These are phyloP conservation scores for Beauveria sp. DNA, from an alignment of 2,329 filamentous ascomycete genomes.

Conservation along the genomic window DNA sequence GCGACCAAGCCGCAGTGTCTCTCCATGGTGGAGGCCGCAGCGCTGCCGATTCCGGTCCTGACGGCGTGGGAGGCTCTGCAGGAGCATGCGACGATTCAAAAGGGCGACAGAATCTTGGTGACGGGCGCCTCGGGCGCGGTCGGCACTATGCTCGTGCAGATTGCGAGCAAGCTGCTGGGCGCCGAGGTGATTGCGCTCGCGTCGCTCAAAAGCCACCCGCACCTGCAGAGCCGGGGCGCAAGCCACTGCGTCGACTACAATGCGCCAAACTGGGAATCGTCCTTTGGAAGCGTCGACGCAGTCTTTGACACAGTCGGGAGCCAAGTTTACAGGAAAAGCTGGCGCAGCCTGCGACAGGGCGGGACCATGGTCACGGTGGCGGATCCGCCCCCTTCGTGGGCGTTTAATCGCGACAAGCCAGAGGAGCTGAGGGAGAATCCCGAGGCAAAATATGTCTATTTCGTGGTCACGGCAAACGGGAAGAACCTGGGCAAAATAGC, in stretches of 20 bases:
- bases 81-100: constrained; percentile 14
- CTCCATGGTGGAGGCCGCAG: constrained; percentile 20
- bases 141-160: constrained; percentile 22
- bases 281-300: constrained; percentile 18
- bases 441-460: constrained; percentile 21
- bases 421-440: constrained; percentile 16
- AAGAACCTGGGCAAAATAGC: constrained; percentile 16
- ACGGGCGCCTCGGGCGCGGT: constrained; percentile 26
- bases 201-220: constrained; percentile 14
- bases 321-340: constrained; percentile 20
- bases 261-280: constrained; percentile 16
- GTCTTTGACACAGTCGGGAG: constrained; percentile 27
- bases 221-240: constrained; percentile 17
- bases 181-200: constrained; percentile 23
- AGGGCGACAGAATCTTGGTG: constrained; percentile 18
- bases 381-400: constrained; percentile 27
- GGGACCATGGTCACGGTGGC: constrained; percentile 28
- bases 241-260: constrained; percentile 22
- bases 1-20: constrained; percentile 17
- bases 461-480: constrained; percentile 20
- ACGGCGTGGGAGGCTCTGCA: constrained; percentile 24
- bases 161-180: constrained; percentile 16
- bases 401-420: constrained; percentile 17
- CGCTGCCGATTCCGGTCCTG: constrained; percentile 24
- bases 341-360: constrained; percentile 21